Evolutionary conservation across 2,329 filamentous ascomycete genomes (phyloP).

Genomic region (Xylariaceae sp.): DNA sequence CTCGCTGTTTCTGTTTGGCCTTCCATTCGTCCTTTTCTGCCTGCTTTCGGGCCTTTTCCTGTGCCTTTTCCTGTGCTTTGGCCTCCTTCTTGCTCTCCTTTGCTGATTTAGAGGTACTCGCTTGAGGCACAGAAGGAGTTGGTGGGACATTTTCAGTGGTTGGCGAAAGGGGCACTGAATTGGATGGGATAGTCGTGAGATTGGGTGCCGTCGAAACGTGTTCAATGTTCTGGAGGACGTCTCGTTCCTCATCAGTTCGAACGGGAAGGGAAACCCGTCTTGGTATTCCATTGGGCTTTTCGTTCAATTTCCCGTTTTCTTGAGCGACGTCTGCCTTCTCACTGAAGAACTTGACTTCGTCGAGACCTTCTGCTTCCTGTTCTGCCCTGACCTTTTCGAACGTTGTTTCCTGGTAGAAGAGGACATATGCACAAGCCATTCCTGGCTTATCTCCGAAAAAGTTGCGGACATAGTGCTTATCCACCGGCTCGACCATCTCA

Average conservation of each 20-base stretch:
- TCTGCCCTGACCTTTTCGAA: constrained; percentile 65
- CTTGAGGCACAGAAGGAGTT: constrained; percentile 19
- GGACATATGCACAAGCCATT: constrained; percentile 88
- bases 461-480: constrained; percentile 91
- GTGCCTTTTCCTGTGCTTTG: constrained; percentile 31
- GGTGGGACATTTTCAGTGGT: constrained; percentile 26
- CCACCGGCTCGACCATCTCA: constrained; percentile 96
- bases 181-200: constrained; percentile 19
- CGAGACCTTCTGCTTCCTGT: constrained; percentile 72
- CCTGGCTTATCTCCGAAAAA: constrained; percentile 94
- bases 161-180: constrained; percentile 30
- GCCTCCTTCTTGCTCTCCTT: constrained; percentile 68
- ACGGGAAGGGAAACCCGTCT: constrained; percentile 48
- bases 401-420: constrained; percentile 93
- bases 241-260: constrained; percentile 42
- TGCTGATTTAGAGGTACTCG: constrained; percentile 26
- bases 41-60: constrained; percentile 37
- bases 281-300: constrained; percentile 40
- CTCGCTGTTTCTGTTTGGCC: constrained; percentile 41
- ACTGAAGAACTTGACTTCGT: constrained; percentile 53
- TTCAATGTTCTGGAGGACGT: constrained; percentile 54
- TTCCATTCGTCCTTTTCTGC: constrained; percentile 44
- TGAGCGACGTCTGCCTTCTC: constrained; percentile 52
- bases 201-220: constrained; percentile 61
- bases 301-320: constrained; percentile 43